phyloP scores from a whole-genome alignment of 1,139 yeast species.

The Hemisphaericaspora xylofermentans region DNA sequence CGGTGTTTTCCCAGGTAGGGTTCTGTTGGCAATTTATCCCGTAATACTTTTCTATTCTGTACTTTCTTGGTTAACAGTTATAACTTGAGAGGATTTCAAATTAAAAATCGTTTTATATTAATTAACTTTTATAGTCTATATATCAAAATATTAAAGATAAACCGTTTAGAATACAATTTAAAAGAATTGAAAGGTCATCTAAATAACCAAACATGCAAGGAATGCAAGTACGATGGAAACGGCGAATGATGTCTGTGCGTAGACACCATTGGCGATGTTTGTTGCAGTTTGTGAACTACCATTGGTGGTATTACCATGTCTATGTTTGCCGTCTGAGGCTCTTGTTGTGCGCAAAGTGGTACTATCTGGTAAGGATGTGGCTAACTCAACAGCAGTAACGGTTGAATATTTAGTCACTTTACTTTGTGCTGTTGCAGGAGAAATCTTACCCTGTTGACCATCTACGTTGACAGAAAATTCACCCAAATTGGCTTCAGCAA shows the following conservation, averaged over 20 bases:
- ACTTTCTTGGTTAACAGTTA: constrained; percentile 76
- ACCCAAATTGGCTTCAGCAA: constrained; percentile 20
- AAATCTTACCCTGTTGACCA: background rate
- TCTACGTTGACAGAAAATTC: constrained; percentile 1
- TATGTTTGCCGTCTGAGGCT: too few species aligned
- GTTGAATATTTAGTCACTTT: background rate
- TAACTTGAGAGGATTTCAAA: constrained; percentile 38
- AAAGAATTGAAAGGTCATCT: background rate
- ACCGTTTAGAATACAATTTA: background rate
- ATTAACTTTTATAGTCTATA: background rate
- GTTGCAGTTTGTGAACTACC: background rate
- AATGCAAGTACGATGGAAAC: background rate
- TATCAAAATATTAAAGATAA: background rate
- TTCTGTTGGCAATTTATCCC: constrained; percentile 74
- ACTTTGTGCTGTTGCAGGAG: background rate
- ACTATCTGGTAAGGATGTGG: background rate
- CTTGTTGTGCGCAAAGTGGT: background rate
- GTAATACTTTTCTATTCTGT: constrained; percentile 73
- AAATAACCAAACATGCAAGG: background rate
- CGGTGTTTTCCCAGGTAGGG: constrained; percentile 68
- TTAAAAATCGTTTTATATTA: too few species aligned
- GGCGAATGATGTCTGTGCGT: background rate
- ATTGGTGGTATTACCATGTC: background rate
- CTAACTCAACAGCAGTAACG: background rate
- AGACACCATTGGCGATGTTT: background rate